Conservation (phyloP, 108 stramenopile species). For the Mayamaea pseudoterrestris region DNA sequence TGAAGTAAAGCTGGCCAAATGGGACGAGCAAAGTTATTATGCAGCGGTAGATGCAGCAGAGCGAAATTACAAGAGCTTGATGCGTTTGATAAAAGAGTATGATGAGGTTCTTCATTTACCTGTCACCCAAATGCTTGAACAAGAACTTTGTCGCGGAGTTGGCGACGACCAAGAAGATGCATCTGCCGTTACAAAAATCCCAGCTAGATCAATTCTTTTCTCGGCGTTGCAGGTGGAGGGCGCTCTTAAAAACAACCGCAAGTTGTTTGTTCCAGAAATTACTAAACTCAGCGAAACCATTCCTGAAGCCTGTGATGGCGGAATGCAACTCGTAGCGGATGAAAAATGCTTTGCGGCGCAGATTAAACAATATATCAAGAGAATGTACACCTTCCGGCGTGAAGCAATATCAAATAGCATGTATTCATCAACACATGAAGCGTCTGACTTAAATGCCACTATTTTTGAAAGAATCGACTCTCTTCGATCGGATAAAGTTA, state of each 20-base stretch:
- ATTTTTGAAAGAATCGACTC: slow-evolving; percentile 78
- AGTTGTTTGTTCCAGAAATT: too few relatives aligned
- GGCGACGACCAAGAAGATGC: slow-evolving; percentile 10
- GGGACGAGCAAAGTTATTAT: slow-evolving; percentile 97
- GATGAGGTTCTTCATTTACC: slow-evolving; percentile 64
- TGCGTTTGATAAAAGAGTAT: slow-evolving; percentile 66
- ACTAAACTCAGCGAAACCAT: too few relatives aligned
- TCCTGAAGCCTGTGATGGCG: too few relatives aligned
- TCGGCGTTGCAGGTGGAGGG: too few relatives aligned
- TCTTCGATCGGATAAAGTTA: slow-evolving; percentile 52
- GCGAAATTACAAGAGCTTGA: slow-evolving; percentile 82
- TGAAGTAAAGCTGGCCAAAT: slow-evolving; percentile 92
- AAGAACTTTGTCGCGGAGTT: slow-evolving; percentile 45
- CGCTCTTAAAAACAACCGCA: too few relatives aligned
- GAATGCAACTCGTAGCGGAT: too few relatives aligned
- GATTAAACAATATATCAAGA: too few relatives aligned
- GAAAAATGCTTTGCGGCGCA: too few relatives aligned
- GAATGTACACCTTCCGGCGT: too few relatives aligned
- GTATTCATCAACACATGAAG: slow-evolving; percentile 8
- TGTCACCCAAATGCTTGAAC: slow-evolving; percentile 52
- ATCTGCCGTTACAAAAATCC: too few relatives aligned
- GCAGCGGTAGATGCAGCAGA: slow-evolving; percentile 86
- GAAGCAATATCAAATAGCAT: too few relatives aligned
- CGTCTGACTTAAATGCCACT: slow-evolving; percentile 41
- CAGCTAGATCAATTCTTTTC: too few relatives aligned